Evolutionary conservation across 495 filamentous ascomycete genomes (phyloP), one percentile per base, ranked within the genome.

Genomic region (Neurospora sp.): DNA sequence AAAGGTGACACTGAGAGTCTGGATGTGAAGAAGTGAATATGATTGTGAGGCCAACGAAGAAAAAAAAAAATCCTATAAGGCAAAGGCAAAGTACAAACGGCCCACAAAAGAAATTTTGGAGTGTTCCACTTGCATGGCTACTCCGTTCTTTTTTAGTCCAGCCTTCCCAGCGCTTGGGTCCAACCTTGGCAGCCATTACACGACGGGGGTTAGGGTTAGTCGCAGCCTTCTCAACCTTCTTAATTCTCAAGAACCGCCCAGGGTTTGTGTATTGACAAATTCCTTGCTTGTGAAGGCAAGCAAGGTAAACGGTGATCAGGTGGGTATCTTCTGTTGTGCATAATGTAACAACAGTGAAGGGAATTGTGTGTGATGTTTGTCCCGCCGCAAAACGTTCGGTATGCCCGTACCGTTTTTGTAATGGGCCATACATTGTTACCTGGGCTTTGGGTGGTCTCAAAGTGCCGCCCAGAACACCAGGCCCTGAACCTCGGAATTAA

Each of bases 61-160:
- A 5, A 13, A 66, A 66, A 62, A 66, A 66, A 66, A 66, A 66
- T 66, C 54, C 54, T 66, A 66, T 66, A 66, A 66, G 54, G 54
- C 54, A 66, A 34, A 66, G 54, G 54, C 54, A 17, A 19, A 66
- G 54, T 34, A 66, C 54, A 66, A 36, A 66, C 54, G 54, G 54
- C 54, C 54, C 54, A 66, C 54, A 66, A 66, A 66, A 66, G 54
- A 66, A 66, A 66, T 66, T 66, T 66, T 66, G 54, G 54, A 66
- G 54, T 66, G 54, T 66, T 66, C 54, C 54, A 66, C 54, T 66
- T 66, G 54, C 54, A 66, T 66, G 28, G 54, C 54, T 34, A 66
- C 54, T 66, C 28, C 28, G 54, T 66, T 66, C 54, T 36, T 66
- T 66, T 66, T 66, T 66, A 34, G 54, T 66, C 54, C 54, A 66